Evolutionary conservation across 2,329 filamentous ascomycete genomes (phyloP).

Genomic region (Venturia nashicola): DNA sequence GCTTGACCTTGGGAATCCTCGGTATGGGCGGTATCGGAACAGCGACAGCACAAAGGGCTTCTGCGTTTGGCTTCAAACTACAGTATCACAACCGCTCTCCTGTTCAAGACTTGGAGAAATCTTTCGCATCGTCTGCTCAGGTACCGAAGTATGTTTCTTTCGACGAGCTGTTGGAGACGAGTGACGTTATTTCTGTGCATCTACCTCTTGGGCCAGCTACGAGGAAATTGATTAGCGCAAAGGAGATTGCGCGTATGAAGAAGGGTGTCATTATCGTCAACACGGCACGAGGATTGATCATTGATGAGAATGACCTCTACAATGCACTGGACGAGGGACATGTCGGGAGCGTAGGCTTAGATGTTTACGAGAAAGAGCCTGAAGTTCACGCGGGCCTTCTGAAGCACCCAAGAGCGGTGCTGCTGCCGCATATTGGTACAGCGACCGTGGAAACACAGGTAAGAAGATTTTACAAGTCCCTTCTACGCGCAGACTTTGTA

Average conservation of each 20-base stretch:
- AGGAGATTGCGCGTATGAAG: constrained; percentile 42
- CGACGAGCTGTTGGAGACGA: constrained; percentile 39
- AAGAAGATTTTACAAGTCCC: constrained; percentile 11
- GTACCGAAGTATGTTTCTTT: constrained; percentile 43
- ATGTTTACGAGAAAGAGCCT: constrained; percentile 47
- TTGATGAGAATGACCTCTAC: constrained; percentile 44
- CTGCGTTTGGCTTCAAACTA: constrained; percentile 44
- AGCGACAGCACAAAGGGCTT: constrained; percentile 35
- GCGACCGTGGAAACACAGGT: constrained; percentile 47
- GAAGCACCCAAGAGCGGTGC: constrained; percentile 37
- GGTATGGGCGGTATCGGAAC: constrained; percentile 50
- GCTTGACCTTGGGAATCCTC: constrained; percentile 42
- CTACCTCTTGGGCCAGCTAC: constrained; percentile 39
- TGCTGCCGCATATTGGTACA: constrained; percentile 49
- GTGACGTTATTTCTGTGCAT: constrained; percentile 44
- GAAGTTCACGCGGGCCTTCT: constrained; percentile 39
- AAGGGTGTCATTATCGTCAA: constrained; percentile 45
- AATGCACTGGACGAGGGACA: constrained; percentile 41
- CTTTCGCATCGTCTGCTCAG: constrained; percentile 16
- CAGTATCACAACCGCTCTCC: constrained; percentile 45
- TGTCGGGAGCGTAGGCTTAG: constrained; percentile 41
- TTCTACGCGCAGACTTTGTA: background rate
- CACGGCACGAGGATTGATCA: constrained; percentile 43
- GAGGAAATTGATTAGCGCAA: constrained; percentile 38
- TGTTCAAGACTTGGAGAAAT: constrained; percentile 22